Evolutionary conservation across 345 rosid genomes (phyloP).

Genomic region (Laguncularia racemosa): DNA sequence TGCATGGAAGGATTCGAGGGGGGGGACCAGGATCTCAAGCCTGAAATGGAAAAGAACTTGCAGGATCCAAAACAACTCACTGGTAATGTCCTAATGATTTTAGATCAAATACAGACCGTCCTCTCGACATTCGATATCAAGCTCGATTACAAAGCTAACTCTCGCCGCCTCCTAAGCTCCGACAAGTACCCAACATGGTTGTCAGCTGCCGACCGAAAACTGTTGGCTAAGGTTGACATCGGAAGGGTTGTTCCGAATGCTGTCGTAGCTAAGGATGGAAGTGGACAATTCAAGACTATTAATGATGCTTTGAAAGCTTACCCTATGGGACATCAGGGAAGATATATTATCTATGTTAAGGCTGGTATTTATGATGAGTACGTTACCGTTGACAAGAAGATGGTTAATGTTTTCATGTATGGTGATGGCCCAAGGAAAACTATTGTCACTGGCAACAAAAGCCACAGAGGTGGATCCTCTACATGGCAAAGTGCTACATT

Average conservation of each 20-base stretch:
- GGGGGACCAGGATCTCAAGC: conserved; percentile 14
- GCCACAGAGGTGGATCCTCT: conserved; percentile 4
- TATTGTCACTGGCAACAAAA: conserved; percentile 35
- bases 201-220: conserved; percentile 49
- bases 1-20: conserved; percentile 46
- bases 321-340: conserved; percentile 22
- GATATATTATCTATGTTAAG: conserved; percentile 42
- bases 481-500: conserved; percentile 32
- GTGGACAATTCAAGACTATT: conserved; percentile 54
- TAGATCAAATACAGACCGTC: conserved; percentile 24
- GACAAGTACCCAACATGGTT: conserved; percentile 53
- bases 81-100: conserved; percentile 48
- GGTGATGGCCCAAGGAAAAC: conserved; percentile 49
- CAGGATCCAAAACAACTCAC: conserved; percentile 28
- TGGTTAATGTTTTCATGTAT: conserved; percentile 30
- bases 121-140: conserved; percentile 26
- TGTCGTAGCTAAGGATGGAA: conserved; percentile 77
- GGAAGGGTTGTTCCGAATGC: conserved; percentile 29
- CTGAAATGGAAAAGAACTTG: conserved; percentile 17
- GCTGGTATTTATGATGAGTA: conserved; percentile 41
- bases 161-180: conserved; percentile 37
- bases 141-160: conserved; percentile 8
- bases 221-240: conserved; percentile 24
- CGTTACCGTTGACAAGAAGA: conserved; percentile 15
- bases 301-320: conserved; percentile 39